Evolutionary conservation across 176 grass and related monocot genomes (phyloP).

Genomic region (Hyparrhenia diplandra): DNA sequence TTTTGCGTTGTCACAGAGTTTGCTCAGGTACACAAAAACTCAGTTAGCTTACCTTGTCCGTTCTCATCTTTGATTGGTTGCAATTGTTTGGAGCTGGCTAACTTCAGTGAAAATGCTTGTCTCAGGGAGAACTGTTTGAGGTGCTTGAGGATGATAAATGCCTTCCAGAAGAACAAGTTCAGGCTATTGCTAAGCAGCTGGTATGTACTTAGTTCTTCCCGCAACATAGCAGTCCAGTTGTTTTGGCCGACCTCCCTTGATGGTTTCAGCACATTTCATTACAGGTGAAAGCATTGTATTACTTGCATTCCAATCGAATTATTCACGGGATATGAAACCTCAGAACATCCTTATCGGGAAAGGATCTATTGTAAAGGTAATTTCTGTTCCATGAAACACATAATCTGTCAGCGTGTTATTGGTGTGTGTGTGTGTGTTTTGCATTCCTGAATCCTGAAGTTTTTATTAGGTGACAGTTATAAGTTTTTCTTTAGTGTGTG

Average conservation of each 20-base stretch:
- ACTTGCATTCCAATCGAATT: conserved; percentile 93
- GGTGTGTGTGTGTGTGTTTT: too few species aligned
- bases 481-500: not conserved
- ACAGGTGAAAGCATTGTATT: conserved; percentile 86
- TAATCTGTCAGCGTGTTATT: too few species aligned
- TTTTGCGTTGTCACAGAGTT: conserved; percentile 99
- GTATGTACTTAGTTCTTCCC: conserved; percentile 34
- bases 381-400: not conserved
- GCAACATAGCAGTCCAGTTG: not conserved
- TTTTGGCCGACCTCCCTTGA: conserved; percentile 26
- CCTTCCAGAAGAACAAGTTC: conserved; percentile 95
- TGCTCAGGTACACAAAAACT: conserved; percentile 63
- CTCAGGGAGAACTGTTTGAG: conserved; percentile 94
- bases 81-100: not conserved
- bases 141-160: conserved; percentile 96
- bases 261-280: conserved; percentile 16
- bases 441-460: not conserved
- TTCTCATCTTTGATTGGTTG: not conserved
- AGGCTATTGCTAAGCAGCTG: conserved; percentile 96
- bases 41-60: not conserved
- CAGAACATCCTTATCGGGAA: conserved; percentile 97
- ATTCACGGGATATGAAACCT: conserved; percentile 99
- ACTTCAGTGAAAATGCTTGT: conserved; percentile 3
- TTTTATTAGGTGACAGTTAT: not conserved
- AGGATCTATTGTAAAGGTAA: conserved; percentile 93